phyloP scores from a whole-genome alignment of 106 monocot species.

The Cymbidium sinense region DNA sequence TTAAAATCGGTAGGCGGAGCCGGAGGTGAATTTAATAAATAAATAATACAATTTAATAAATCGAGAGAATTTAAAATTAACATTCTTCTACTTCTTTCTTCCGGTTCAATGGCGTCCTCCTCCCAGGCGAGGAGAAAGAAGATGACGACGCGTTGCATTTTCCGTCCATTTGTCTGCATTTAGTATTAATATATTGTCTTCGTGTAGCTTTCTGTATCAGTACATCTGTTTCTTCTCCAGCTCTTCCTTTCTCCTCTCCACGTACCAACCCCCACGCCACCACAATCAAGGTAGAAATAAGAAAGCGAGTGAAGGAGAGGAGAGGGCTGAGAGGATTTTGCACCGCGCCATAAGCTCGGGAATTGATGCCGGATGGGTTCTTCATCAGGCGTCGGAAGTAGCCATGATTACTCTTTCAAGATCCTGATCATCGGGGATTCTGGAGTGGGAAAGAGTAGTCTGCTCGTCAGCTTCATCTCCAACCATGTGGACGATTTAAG shows the following conservation, averaged over 20 bases:
- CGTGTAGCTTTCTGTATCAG: neutral
- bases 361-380: constrained; percentile 5
- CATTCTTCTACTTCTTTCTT: no score
- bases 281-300: neutral
- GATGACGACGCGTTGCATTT: neutral
- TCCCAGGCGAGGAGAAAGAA: neutral
- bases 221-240: neutral
- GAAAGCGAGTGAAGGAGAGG: neutral
- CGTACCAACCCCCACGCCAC: neutral
- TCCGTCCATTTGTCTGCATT: neutral
- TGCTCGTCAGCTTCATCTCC: constrained; percentile 60
- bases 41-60: no score
- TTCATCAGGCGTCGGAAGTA: neutral
- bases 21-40: no score
- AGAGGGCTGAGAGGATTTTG: neutral
- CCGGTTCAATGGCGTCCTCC: neutral
- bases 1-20: no score
- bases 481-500: constrained; percentile 26
- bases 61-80: no score
- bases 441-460: constrained; percentile 60
- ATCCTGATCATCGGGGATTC: constrained; percentile 59
- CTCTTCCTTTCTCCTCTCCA: neutral
- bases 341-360: neutral
- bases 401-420: constrained; percentile 54
- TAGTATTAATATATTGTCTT: neutral